Evolutionary conservation across 768 basidiomycete species (phyloP), one percentile per base, ranked within the genome.

Genomic region (Russula sp.): DNA sequence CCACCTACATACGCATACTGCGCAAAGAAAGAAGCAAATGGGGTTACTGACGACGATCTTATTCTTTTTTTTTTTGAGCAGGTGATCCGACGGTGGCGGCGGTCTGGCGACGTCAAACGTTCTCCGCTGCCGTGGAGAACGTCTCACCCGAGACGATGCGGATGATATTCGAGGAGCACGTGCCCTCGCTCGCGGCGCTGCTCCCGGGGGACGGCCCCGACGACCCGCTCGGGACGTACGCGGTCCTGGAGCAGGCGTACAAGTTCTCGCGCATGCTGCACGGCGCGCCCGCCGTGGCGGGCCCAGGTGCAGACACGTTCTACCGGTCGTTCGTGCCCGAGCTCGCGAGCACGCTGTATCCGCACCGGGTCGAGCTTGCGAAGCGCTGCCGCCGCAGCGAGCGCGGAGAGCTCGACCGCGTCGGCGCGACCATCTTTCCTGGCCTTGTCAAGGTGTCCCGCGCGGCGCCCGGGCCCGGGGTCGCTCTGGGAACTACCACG

Each of bases 61-160:
- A 31, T 20, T n/a, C n/a, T n/a, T n/a, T n/a, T n/a, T n/a, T 18
- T 49, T 22, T 40, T 32, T 47, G 18, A 10, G 14, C 68, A 93
- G 90, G 89, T 55, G 89, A 94, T 70, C 86, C 92, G 13, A 86
- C 89, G 4, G 90, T 94, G n/a, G 92, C 92, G 0, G 82, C 84
- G 45, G 91, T 94, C 20, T 94, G 92, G 92, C 84, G 92, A 27
- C 83, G 91, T 11, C 91, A 94, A 71, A 94, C 91, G 3, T 93
- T 92, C 75, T 87, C 88, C 11, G 91, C 91, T 0, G 90, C 91
- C 4, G 88, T 94, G 57, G 89, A 92, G 39, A 72, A 80, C 0
- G 87, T 86, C 73, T 85, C 89, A 0, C 82, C 85, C 6, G 85
- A 87, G 55, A 88, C 91, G 81, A 79, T 84, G 0, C 69, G 79